These are phyloP conservation scores for sorghum (Sorghum bicolor) DNA, from an alignment of 176 grass and related monocot genomes.

Conservation along the genomic window Sorghum_bicolor_NCBIv3 NC_012873.2:53996001-53996500, in stretches of 20 bases:
- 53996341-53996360: background rate
- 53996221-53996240: background rate
- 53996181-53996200: background rate
- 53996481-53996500: background rate
- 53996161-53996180: background rate
- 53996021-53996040: background rate
- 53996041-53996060: background rate
- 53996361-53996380: background rate
- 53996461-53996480: background rate
- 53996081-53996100: background rate
- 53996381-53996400: background rate
- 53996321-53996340: background rate
- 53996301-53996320: background rate
- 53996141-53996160: background rate
- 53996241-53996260: background rate
- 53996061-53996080: background rate
- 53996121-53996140: background rate
- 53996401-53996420: background rate
- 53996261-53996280: background rate
- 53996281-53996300: background rate
- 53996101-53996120: background rate
- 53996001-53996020: background rate
- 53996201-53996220: background rate
- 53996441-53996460: background rate
- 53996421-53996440: background rate